A percentile compares a stretch with the other conserved stretches of the same genome.
These are phyloP conservation scores for Chalciporus sphaerocephalus DNA, from an alignment of 768 basidiomycete species.

Conservation along the genomic window DNA sequence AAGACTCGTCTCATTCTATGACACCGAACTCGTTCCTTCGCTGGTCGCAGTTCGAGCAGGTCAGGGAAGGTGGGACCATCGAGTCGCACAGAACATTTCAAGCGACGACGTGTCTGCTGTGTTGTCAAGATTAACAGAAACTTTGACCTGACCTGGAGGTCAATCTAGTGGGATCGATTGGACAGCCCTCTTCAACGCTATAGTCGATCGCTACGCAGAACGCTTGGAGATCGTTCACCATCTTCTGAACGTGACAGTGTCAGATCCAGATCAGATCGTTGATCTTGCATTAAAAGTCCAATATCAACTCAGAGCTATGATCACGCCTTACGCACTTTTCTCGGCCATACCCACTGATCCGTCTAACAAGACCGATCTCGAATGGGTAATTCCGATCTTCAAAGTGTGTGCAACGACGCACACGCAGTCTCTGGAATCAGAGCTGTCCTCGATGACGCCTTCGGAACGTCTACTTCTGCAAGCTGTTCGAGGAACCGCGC, in stretches of 20 bases:
- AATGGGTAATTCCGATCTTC: conserved; percentile 33
- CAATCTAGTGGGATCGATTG: conserved; percentile 33
- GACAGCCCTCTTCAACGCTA: conserved; percentile 25
- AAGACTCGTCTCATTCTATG: conserved; percentile 36
- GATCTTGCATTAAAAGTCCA: conserved; percentile 12
- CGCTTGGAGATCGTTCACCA: conserved; percentile 27
- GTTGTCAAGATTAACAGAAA: conserved; percentile 7
- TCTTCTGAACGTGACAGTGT: conserved; percentile 15
- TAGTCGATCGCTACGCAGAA: conserved; percentile 30
- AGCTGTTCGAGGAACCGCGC: conserved; percentile 32
- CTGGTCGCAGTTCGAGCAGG: conserved; percentile 24
- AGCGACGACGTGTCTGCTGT: conserved; percentile 14
- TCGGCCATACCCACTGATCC: conserved; percentile 5
- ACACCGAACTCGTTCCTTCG: conserved; percentile 30
- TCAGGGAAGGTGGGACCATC: conserved; percentile 31
- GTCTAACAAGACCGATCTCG: background rate
- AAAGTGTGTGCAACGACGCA: conserved; percentile 28
- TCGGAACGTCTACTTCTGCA: conserved; percentile 28
- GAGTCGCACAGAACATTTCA: conserved; percentile 22
- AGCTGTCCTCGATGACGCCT: conserved; percentile 17
- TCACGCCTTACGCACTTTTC: conserved; percentile 28
- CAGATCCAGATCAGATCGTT: conserved; percentile 1
- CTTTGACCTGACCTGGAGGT: conserved; percentile 8
- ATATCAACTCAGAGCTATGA: conserved; percentile 25
- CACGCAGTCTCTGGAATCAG: conserved; percentile 10